Evolutionary conservation across 2,329 filamentous ascomycete genomes (phyloP).

Genomic region (Huntiella decipiens): DNA sequence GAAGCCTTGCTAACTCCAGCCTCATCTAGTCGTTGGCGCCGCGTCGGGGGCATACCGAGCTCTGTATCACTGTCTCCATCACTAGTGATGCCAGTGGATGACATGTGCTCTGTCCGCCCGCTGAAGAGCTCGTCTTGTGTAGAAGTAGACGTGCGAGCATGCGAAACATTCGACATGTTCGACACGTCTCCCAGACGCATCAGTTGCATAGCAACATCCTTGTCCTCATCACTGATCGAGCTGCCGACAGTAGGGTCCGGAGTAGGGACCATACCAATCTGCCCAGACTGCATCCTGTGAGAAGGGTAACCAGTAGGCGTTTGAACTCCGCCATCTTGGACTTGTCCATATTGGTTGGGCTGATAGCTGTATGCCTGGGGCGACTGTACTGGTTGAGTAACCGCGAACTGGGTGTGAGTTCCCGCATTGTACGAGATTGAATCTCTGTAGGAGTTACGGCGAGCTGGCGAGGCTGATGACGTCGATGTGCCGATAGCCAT

Average conservation of each 20-base stretch:
- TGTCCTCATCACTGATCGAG: conserved; percentile 86
- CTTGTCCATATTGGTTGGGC: conserved; percentile 16
- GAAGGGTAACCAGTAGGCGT: no score
- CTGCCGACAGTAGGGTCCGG: conserved; percentile 95
- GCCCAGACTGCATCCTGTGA: background rate
- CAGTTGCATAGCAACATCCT: conserved; percentile 86
- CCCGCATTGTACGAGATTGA: conserved; percentile 57
- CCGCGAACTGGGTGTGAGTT: conserved; percentile 62
- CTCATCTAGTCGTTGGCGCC: conserved; percentile 36
- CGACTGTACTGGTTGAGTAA: conserved; percentile 60
- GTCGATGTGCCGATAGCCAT: conserved; percentile 91
- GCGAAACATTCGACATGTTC: conserved; percentile 71
- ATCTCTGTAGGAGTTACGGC: conserved; percentile 55
- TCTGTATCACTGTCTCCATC: conserved; percentile 54
- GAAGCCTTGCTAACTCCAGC: conserved; percentile 26
- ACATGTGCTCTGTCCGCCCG: conserved; percentile 66
- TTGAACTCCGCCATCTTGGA: no score
- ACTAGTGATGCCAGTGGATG: conserved; percentile 69
- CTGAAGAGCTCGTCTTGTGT: conserved; percentile 89
- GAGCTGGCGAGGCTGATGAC: conserved; percentile 84
- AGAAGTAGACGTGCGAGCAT: conserved; percentile 81
- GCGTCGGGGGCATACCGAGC: conserved; percentile 28
- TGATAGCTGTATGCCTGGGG: conserved; percentile 53
- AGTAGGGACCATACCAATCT: conserved; percentile 52
- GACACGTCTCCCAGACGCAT: conserved; percentile 69